phyloP scores from a whole-genome alignment of 129 eudicot genomes.

The Flaveria sonorensis region DNA sequence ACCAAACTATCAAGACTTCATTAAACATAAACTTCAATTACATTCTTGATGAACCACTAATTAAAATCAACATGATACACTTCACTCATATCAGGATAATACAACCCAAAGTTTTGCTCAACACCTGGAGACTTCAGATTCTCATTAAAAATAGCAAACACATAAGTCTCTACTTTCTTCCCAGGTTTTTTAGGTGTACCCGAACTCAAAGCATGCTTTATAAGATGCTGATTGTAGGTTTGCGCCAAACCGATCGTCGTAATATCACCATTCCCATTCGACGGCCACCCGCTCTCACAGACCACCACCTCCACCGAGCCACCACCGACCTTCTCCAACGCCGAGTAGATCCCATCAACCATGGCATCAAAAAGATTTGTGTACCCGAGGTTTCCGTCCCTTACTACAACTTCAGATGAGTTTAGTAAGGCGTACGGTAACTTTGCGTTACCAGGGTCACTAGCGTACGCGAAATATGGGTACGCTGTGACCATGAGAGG shows the following conservation, averaged over 20 bases:
- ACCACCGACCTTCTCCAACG: conserved; percentile 41
- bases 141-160: conserved; percentile 49
- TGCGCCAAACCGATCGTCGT: conserved; percentile 30
- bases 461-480: conserved; percentile 39
- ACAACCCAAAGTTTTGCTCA: conserved; percentile 55
- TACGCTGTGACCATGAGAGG: conserved; percentile 49
- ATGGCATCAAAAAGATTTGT: conserved; percentile 47
- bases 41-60: conserved; percentile 6
- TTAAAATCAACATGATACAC: conserved; percentile 44
- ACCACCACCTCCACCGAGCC: conserved; percentile 37
- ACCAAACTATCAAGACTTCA: too few species aligned
- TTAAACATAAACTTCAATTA: neutral
- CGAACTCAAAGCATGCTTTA: conserved; percentile 23
- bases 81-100: conserved; percentile 37
- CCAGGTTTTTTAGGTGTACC: conserved; percentile 49
- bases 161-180: conserved; percentile 35
- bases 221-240: conserved; percentile 38
- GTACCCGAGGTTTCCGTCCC: conserved; percentile 40
- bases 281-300: conserved; percentile 59
- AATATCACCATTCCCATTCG: conserved; percentile 33
- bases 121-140: conserved; percentile 37
- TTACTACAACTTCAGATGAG: conserved; percentile 32
- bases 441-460: conserved; percentile 13
- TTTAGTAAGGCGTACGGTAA: conserved; percentile 38
- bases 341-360: conserved; percentile 42